Base-by-base conservation (phyloP, 139 green algal genomes). In the Pleodorina starrii region DNA sequence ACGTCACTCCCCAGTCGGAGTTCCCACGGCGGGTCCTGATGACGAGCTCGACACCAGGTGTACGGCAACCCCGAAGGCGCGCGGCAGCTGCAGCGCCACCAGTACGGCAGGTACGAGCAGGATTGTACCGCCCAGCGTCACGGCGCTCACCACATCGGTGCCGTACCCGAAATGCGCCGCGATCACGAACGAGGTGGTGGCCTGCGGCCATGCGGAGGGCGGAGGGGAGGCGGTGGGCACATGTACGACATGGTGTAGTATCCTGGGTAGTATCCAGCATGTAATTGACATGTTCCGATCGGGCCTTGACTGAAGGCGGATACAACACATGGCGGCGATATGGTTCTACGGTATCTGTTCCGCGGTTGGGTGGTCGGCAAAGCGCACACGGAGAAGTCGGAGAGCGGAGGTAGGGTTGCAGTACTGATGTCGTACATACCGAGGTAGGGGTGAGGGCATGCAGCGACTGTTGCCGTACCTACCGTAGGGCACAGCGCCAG, bases 131-230 rank as follows among this genome's bases (percentile, higher is more conserved):
- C 82, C 82, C 32, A 88, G 9, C 3, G 82, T 88, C 4, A 79
- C 63, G 19, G 82, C 82, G 11, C 19, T 17, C 60, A 87, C 81
- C 29, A 89, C 35, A 7, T 91, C 88, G 0, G 88, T 23, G 59
- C 88, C 88, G 40, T 91, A 69, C 68, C 78, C 71, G 73, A 81
- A 91, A 29, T 89, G 54, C 5, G 80, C 42, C 0, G 88, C 72
- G 7, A 91, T 42, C 43, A 91, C 88, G 85, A 91, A 91, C 10
- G 82, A 71, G 16, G 82, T 88, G 2, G 82, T 88, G 82, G 82
- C 82, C 82, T 88, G 68, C 14, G 43, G 11, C 9, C 32, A 48
- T 44, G 74, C 23, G 21, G 72, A 57, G 43, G n/a, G 72, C 32
- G 1, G 4, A 4, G 72, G 40, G 9, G 5, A 19, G 36, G 69